phyloP scores from a whole-genome alignment of 2,329 filamentous ascomycete species.

The Fusarium praegraminearum region DNA sequence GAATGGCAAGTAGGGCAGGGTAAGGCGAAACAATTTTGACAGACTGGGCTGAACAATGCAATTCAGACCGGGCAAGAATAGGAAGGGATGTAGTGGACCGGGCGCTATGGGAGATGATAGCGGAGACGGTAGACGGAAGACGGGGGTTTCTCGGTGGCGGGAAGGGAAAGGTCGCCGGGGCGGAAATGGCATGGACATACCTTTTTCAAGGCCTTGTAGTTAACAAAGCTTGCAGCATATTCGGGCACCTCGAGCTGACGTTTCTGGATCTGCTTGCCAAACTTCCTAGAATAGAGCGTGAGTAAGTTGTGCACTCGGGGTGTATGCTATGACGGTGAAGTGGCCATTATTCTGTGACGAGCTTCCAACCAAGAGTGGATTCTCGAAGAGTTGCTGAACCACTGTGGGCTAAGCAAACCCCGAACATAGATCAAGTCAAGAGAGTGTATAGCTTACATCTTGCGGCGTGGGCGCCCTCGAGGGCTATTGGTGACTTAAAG shows the following conservation, averaged over 20 bases:
- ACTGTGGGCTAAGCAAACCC: slow-evolving; percentile 8
- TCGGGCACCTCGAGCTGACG: slow-evolving; percentile 98
- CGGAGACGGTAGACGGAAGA: slow-evolving; percentile 37
- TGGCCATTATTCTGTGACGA: slow-evolving; percentile 7
- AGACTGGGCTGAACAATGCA: slow-evolving; percentile 15
- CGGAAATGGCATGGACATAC: slow-evolving; percentile 61
- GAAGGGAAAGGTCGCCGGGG: slow-evolving; percentile 36
- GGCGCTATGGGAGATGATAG: slow-evolving; percentile 41
- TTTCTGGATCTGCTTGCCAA: slow-evolving; percentile 99
- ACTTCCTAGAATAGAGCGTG: slow-evolving; percentile 78
- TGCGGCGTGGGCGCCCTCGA: slow-evolving; percentile 47
- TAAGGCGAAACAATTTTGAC: slow-evolving; percentile 11
- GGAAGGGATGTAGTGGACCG: slow-evolving; percentile 33
- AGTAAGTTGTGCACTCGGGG: slow-evolving; percentile 23
- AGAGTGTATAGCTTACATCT: slow-evolving; percentile 51
- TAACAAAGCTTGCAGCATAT: slow-evolving; percentile 99
- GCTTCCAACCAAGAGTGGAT: slow-evolving; percentile 4
- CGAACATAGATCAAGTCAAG: slow-evolving; percentile 16
- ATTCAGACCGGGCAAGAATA: slow-evolving; percentile 15
- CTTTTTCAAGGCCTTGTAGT: slow-evolving; percentile 99
- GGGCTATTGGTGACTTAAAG: slow-evolving; percentile 41
- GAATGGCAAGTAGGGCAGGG: slow-evolving; percentile 20
- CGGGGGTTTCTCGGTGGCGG: slow-evolving; percentile 35
- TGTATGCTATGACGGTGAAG: slow-evolving; percentile 2
- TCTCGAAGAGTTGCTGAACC: slow-evolving; percentile 14